Conservation (phyloP, 306 rosid species). For the Cicer cuneatum region DNA sequence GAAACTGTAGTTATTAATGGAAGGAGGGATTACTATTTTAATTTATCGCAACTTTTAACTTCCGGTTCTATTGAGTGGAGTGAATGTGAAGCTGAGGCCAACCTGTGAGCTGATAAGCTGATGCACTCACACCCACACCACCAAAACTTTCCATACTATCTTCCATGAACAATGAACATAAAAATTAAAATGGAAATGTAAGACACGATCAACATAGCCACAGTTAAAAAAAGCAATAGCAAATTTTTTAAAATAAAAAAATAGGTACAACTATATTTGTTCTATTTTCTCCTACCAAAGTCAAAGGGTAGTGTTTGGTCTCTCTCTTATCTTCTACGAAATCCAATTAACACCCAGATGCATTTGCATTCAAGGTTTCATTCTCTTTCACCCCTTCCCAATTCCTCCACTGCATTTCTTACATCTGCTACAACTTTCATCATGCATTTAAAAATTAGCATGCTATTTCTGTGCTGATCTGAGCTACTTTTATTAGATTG, state of each 20-base stretch:
- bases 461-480: slow-evolving; percentile 8
- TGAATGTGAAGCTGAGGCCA: slow-evolving; percentile 24
- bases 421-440: background rate
- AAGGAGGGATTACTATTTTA: too few relatives aligned
- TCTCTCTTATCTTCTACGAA: slow-evolving; percentile 55
- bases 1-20: background rate
- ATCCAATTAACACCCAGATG: slow-evolving; percentile 44
- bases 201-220: slow-evolving; percentile 43
- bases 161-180: background rate
- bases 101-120: slow-evolving; percentile 40
- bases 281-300: slow-evolving; percentile 5
- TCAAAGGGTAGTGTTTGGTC: background rate
- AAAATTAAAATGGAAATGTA: slow-evolving; percentile 48
- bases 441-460: background rate
- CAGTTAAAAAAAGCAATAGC: background rate
- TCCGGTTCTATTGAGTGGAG: background rate
- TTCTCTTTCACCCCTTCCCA: background rate
- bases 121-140: background rate
- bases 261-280: slow-evolving; percentile 19
- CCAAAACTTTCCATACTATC: too few relatives aligned
- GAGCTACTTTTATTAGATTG: background rate
- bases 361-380: slow-evolving; percentile 55
- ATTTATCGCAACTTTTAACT: too few relatives aligned
- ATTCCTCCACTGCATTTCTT: slow-evolving; percentile 40
- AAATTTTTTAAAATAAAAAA: background rate